These are phyloP conservation scores for Aspergillus hancockii DNA, from an alignment of 495 filamentous ascomycete genomes.

Conservation along the genomic window DNA sequence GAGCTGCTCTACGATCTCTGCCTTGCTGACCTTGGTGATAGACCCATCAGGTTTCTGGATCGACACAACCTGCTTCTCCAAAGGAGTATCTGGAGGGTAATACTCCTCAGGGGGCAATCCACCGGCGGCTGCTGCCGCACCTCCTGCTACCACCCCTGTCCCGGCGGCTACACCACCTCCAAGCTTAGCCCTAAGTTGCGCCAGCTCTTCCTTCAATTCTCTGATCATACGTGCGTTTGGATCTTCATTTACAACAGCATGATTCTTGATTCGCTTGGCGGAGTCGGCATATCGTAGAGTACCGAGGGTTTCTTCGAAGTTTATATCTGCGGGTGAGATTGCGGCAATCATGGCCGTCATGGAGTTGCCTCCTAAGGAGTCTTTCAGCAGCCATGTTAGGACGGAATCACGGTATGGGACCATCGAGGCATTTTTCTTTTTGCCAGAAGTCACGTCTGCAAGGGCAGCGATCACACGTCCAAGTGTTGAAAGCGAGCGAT, in stretches of 20 bases:
- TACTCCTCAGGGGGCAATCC: conserved; percentile 66
- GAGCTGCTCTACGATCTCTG: conserved; percentile 95
- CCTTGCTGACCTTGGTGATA: conserved; percentile 95
- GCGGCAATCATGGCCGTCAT: conserved; percentile 99
- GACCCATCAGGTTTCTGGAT: conserved; percentile 84
- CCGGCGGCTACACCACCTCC: conserved; percentile 56
- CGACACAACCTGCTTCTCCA: conserved; percentile 95
- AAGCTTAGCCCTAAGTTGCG: conserved; percentile 83
- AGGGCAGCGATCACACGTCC: conserved; percentile 98
- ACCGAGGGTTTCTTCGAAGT: conserved; percentile 96
- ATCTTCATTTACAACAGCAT: conserved; percentile 98
- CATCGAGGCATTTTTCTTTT: conserved; percentile 80
- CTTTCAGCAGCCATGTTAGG: conserved; percentile 95
- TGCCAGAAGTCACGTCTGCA: conserved; percentile 84
- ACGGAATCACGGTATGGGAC: conserved; percentile 98
- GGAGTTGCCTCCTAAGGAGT: conserved; percentile 96
- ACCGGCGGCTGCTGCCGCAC: conserved; percentile 37
- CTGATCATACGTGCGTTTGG: conserved; percentile 98
- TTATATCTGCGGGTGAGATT: conserved; percentile 98
- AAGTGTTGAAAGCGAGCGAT: conserved; percentile 91
- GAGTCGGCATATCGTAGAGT: conserved; percentile 97
- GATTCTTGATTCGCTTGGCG: conserved; percentile 99
- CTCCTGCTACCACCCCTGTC: conserved; percentile 42
- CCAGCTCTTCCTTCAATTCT: conserved; percentile 93
- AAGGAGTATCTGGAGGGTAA: conserved; percentile 86